Base-by-base conservation (phyloP, 1,284 basidiomycete genomes). In the Chondrostereum purpureum region DNA sequence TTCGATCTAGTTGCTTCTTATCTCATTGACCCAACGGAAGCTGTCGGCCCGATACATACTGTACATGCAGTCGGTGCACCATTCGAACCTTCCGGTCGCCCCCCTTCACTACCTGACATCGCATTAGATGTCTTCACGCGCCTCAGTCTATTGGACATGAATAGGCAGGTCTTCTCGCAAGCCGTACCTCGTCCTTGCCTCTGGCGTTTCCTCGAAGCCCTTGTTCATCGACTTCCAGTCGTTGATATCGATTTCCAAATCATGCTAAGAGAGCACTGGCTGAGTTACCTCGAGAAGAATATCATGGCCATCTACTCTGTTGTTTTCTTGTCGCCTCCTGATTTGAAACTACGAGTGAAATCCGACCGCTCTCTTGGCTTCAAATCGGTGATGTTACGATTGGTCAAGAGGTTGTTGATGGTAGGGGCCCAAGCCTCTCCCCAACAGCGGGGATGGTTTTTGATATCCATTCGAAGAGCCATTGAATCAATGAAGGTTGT, bases 71-170 rank as follows among this genome's bases (percentile, higher is more conserved):
- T 64, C 39, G 78, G 78, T 4, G 53, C 68, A 11, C 64, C 68
- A 16, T 62, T 67, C 16, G 64, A 57, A 44, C 62, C 65, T 14
- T 66, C 66, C 33, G 57, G 72, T 44, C 75, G 68, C 53, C 79
- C 80, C 19, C 80, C 87, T 0, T 65, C 73, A 38, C 69, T 86
- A 45, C 71, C 82, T 24, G 90, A 92, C 52, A 62, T 80, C 27
- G 90, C 92, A 5, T 69, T 97, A 43, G 90, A 96, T 52, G 82
- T 84, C 1, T 87, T 95, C 55, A 84, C 87, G 11, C 77, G 82
- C 36, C 66, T 96, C 45, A 77, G 81, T 19, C 80, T 88, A 42
- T 68, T 73, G 5, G 94, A 99, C 62, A 66, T 70, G 33, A 96
- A 93, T 59, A 85, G 95, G 16, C 78, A 85, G 50, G 67, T 85